Evolutionary conservation across 2,329 filamentous ascomycete genomes (phyloP).

Genomic region (Neonectria hederae): DNA sequence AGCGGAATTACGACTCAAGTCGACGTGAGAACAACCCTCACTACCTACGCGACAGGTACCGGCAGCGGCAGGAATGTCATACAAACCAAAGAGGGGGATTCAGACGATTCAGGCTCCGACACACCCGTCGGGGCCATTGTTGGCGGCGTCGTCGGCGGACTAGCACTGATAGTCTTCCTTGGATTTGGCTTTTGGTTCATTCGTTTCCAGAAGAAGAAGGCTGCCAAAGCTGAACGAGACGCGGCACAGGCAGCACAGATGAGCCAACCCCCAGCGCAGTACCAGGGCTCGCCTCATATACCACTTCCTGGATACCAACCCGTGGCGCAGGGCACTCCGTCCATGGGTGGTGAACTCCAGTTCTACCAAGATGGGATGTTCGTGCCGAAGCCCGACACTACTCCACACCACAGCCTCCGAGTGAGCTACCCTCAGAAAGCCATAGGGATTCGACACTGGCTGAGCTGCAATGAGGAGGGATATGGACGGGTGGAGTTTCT

Average conservation of each 20-base stretch:
- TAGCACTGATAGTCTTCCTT: constrained; percentile 3
- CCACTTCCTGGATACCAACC: not conserved
- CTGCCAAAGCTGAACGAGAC: not conserved
- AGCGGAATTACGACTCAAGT: not conserved
- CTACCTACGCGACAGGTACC: not conserved
- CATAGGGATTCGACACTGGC: not conserved
- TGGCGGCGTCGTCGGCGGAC: constrained; percentile 9
- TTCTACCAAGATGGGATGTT: not conserved
- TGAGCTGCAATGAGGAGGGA: not conserved
- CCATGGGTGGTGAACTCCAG: not conserved
- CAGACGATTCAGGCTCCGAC: not conserved
- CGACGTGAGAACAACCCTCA: not conserved
- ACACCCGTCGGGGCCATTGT: constrained; percentile 12
- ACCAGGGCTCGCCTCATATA: not conserved
- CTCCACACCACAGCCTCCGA: not conserved
- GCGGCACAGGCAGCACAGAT: not conserved
- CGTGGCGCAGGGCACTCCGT: not conserved
- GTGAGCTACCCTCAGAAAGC: not conserved
- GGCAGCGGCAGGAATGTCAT: not conserved
- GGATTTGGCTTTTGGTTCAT: constrained; percentile 17
- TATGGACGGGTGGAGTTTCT: not conserved
- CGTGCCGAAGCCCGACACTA: not conserved
- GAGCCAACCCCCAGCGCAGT: not conserved
- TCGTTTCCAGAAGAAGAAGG: constrained; percentile 11
- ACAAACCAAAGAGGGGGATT: not conserved